Evolutionary conservation across 1,139 yeast species (phyloP).

Genomic region (Lodderomyces oxycetoniae): DNA sequence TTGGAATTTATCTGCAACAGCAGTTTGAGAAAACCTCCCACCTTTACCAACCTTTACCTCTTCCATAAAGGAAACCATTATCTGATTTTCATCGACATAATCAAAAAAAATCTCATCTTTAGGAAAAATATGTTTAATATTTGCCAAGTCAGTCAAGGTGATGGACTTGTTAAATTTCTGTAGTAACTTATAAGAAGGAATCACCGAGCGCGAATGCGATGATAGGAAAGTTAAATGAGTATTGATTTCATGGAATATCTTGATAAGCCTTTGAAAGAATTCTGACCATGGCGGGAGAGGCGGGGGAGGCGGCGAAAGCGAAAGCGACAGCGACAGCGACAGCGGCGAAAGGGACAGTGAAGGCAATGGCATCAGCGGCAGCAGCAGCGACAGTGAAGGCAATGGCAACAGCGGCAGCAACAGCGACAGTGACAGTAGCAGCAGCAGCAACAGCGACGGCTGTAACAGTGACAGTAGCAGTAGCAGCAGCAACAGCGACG

Average conservation of each 20-base stretch:
- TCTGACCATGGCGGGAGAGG: slow-evolving; percentile 10
- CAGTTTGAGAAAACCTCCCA: slow-evolving; percentile 45
- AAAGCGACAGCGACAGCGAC: no score
- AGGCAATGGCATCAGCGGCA: no score
- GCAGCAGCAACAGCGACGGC: no score
- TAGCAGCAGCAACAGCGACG: no score
- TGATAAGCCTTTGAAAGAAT: slow-evolving; percentile 17
- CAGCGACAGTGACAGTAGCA: no score
- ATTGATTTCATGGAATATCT: slow-evolving; percentile 31
- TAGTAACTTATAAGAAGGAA: slow-evolving; percentile 36
- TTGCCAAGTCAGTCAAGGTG: slow-evolving; percentile 53
- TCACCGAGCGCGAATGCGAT: slow-evolving; percentile 39
- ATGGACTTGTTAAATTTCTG: slow-evolving; percentile 29
- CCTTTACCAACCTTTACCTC: slow-evolving; percentile 32
- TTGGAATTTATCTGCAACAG: slow-evolving; percentile 31
- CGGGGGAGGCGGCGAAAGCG: no score
- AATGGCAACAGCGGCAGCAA: no score
- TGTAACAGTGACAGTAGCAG: no score
- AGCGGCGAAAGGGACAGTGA: no score
- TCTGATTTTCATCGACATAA: slow-evolving; percentile 70
- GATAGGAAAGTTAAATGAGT: slow-evolving; percentile 41
- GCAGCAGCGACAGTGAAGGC: no score
- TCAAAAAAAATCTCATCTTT: slow-evolving; percentile 59
- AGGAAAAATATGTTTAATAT: slow-evolving; percentile 60
- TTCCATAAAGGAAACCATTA: slow-evolving; percentile 26